Evolutionary conservation across 495 filamentous ascomycete species (phyloP).

Genomic region (Talaromyces ruber): DNA sequence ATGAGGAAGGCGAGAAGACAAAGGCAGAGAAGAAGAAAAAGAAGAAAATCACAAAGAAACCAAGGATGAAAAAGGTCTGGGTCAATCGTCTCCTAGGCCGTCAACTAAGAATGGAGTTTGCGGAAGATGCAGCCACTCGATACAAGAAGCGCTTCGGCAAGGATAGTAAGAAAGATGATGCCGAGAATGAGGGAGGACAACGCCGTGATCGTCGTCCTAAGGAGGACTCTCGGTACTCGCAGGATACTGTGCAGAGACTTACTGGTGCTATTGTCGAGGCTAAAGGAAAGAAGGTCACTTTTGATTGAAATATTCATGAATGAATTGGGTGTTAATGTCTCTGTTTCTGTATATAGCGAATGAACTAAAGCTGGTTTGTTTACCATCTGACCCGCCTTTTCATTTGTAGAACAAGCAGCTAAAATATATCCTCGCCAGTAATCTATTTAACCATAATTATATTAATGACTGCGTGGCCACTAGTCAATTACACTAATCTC

Average conservation of each 20-base stretch:
- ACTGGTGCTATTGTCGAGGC: slow-evolving; percentile 71
- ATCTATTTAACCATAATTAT: not conserved
- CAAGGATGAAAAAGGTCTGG: slow-evolving; percentile 63
- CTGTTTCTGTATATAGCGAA: not conserved
- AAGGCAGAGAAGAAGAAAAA: slow-evolving; percentile 38
- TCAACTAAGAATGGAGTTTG: slow-evolving; percentile 79
- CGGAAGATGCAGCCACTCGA: slow-evolving; percentile 75
- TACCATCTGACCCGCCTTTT: not conserved
- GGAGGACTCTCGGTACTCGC: slow-evolving; percentile 23
- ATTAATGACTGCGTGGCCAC: not conserved
- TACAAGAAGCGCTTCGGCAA: slow-evolving; percentile 93
- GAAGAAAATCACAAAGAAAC: slow-evolving; percentile 39
- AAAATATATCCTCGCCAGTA: not conserved
- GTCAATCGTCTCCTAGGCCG: slow-evolving; percentile 74
- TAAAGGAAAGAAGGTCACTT: slow-evolving; percentile 77
- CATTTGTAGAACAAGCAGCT: not conserved
- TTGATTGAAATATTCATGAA: slow-evolving; percentile 44
- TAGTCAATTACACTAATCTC: not conserved
- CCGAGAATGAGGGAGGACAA: slow-evolving; percentile 6
- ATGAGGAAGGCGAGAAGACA: slow-evolving; percentile 22
- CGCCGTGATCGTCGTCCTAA: slow-evolving; percentile 2
- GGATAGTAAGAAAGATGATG: slow-evolving; percentile 38
- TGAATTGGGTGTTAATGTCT: not conserved
- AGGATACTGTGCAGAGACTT: slow-evolving; percentile 43
- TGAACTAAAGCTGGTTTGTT: not conserved